Evolutionary conservation across 371 early-diverging fungal species (phyloP).

Genomic region (Batkoa obscura): DNA sequence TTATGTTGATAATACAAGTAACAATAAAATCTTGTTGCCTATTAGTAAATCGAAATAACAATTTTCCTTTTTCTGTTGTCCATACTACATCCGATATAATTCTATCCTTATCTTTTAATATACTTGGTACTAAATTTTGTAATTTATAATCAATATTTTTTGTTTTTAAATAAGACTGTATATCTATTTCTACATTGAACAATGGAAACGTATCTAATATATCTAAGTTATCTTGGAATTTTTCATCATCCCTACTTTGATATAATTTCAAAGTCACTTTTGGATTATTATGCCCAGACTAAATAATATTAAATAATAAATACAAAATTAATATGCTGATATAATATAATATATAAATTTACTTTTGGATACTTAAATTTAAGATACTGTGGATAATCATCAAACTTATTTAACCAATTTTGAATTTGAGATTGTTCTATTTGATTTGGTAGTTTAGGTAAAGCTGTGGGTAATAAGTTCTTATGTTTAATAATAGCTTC

Average conservation of each 20-base stretch:
- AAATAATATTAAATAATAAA: not conserved
- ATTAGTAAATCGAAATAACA: not conserved
- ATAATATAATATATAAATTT: not conserved
- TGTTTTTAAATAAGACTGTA: too few relatives aligned
- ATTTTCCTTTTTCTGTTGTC: not conserved
- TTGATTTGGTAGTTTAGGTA: not conserved
- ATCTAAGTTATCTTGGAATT: too few relatives aligned
- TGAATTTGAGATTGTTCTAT: not conserved
- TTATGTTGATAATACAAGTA: not conserved
- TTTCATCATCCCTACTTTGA: conserved; percentile 11
- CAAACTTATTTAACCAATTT: not conserved
- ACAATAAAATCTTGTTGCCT: not conserved
- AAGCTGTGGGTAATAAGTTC: not conserved
- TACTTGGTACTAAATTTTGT: not conserved
- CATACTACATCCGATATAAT: conserved; percentile 4
- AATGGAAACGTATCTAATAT: too few relatives aligned
- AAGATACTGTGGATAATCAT: conserved; percentile 1
- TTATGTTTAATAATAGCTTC: conserved; percentile 1
- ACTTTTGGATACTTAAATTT: conserved; percentile 8
- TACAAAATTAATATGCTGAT: not conserved
- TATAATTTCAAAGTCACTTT: conserved; percentile 50
- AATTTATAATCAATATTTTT: too few relatives aligned
- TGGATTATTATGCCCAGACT: conserved; percentile 61
- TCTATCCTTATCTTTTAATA: not conserved
- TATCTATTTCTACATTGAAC: too few relatives aligned